Evolutionary conservation across 805 yeast genomes (phyloP).

Genomic region (Ogataea pignaliae): DNA sequence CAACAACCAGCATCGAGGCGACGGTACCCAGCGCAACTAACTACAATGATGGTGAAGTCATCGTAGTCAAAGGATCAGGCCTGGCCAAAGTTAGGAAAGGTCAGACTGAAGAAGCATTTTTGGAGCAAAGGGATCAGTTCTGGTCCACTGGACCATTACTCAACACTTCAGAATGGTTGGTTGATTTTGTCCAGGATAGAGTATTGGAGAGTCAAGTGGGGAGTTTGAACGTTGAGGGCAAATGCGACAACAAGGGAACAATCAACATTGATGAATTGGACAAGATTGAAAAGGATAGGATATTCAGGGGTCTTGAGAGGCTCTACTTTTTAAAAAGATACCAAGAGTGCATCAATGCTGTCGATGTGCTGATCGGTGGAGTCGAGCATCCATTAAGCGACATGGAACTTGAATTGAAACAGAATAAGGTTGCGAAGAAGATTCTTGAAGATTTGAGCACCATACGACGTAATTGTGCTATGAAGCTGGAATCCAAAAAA

Average conservation of each 20-base stretch:
- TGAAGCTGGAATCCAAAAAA: conserved; percentile 3
- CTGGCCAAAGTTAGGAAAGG: conserved; percentile 54
- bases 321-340: conserved; percentile 56
- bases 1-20: no score
- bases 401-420: conserved; percentile 27
- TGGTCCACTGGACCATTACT: conserved; percentile 52
- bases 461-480: conserved; percentile 37
- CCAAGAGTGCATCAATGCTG: conserved; percentile 42
- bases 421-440: conserved; percentile 40
- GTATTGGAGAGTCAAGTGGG: neutral
- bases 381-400: conserved; percentile 21
- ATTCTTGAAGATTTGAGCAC: conserved; percentile 49
- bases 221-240: neutral
- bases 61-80: conserved; percentile 43
- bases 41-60: conserved; percentile 37
- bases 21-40: conserved; percentile 8
- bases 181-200: neutral
- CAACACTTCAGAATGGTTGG: conserved; percentile 43
- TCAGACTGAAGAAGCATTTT: conserved; percentile 64
- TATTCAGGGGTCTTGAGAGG: conserved; percentile 59
- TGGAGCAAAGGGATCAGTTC: conserved; percentile 48
- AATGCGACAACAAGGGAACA: conserved; percentile 12
- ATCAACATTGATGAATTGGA: conserved; percentile 25
- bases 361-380: conserved; percentile 30
- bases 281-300: conserved; percentile 52